phyloP scores from a whole-genome alignment of 345 rosid species.

The Noccaea caerulescens region DNA sequence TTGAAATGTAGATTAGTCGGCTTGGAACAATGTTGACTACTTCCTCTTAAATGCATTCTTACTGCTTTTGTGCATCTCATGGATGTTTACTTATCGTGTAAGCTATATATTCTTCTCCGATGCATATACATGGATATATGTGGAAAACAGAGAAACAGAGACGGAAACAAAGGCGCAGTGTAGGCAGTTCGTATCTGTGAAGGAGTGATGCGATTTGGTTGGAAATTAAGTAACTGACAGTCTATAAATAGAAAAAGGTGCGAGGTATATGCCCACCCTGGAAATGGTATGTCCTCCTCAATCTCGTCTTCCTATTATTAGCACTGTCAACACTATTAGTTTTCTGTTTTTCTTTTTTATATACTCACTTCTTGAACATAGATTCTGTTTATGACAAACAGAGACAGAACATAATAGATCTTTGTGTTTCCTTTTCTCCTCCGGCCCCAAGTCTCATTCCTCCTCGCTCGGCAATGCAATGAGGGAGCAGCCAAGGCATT shows the following conservation, averaged over 20 bases:
- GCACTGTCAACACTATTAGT: slow-evolving; percentile 34
- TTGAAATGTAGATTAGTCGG: not conserved
- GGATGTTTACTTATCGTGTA: not conserved
- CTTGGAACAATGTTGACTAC: slow-evolving; percentile 17
- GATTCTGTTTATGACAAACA: slow-evolving; percentile 26
- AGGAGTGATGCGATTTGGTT: slow-evolving; percentile 37
- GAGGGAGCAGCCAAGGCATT: slow-evolving; percentile 31
- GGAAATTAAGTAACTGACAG: slow-evolving; percentile 42
- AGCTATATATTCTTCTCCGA: not conserved
- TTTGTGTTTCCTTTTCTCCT: slow-evolving; percentile 16
- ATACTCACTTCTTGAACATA: slow-evolving; percentile 23
- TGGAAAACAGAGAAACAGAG: slow-evolving; percentile 3
- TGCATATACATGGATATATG: not conserved
- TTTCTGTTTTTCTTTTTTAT: slow-evolving; percentile 27
- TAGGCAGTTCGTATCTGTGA: slow-evolving; percentile 14
- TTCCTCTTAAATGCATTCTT: slow-evolving; percentile 19
- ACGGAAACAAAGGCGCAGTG: slow-evolving; percentile 15
- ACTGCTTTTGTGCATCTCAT: slow-evolving; percentile 14
- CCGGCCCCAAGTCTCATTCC: slow-evolving; percentile 11
- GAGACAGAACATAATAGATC: not conserved
- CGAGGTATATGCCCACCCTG: slow-evolving; percentile 42
- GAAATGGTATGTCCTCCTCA: slow-evolving; percentile 39
- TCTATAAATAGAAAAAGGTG: slow-evolving; percentile 34
- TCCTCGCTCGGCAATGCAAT: slow-evolving; percentile 23
- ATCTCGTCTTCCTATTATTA: slow-evolving; percentile 36